Conservation (phyloP, 2,329 filamentous ascomycete genomes). For the Ceratocystis eucalypticola region DNA sequence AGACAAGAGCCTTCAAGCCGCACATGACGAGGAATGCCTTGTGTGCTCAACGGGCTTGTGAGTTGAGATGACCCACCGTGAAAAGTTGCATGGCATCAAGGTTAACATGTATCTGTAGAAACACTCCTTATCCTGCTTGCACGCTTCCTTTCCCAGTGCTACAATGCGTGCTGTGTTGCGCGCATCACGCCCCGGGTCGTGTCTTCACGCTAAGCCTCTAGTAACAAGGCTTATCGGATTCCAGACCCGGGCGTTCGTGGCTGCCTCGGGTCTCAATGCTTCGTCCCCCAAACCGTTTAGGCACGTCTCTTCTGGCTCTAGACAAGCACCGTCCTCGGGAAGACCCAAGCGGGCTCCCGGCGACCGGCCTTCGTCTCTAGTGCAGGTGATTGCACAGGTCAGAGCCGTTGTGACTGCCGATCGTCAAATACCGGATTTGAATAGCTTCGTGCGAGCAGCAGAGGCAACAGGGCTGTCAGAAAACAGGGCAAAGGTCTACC, state of each 20-base stretch:
- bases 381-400: neutral
- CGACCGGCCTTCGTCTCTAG: neutral
- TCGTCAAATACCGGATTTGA: constrained; percentile 4
- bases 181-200: neutral
- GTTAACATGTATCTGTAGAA: neutral
- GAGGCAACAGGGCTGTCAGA: neutral
- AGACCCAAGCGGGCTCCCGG: neutral
- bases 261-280: neutral
- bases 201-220: neutral
- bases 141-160: neutral
- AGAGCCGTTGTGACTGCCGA: neutral
- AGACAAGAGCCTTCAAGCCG: too few species aligned
- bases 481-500: constrained; percentile 12
- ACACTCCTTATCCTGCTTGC: neutral
- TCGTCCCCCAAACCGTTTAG: neutral
- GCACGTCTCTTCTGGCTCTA: too few species aligned
- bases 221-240: neutral
- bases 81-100: neutral
- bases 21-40: neutral
- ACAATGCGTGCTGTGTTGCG: neutral
- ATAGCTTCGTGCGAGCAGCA: constrained; percentile 10
- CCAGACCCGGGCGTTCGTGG: neutral
- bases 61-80: neutral
- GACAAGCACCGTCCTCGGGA: neutral
- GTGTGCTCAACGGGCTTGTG: neutral